Percentiles rank a stretch among this genome's conserved stretches.
These are phyloP conservation scores for Botrytis aclada DNA, from an alignment of 2,329 filamentous ascomycete species.

Conservation along the genomic window DNA sequence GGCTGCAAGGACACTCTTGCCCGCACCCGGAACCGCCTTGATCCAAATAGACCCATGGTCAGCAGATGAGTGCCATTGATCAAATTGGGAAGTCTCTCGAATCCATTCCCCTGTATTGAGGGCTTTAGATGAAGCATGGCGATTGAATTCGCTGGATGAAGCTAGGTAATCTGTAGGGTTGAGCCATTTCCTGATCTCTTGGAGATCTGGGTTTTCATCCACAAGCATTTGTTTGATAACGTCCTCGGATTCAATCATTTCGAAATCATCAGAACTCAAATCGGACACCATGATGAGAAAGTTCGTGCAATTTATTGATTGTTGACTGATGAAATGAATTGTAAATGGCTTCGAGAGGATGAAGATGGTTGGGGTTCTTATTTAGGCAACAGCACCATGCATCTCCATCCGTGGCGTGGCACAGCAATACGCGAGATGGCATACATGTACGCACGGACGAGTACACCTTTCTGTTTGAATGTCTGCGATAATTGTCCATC, in stretches of 20 bases:
- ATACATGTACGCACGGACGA: background rate
- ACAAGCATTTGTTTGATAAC: background rate
- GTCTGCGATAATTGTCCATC: background rate
- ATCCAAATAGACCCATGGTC: slow-evolving; percentile 46
- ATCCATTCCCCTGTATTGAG: slow-evolving; percentile 29
- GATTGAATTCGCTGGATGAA: slow-evolving; percentile 25
- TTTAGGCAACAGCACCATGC: background rate
- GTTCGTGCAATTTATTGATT: too few relatives aligned
- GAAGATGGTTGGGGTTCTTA: background rate
- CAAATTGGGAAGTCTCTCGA: slow-evolving; percentile 24
- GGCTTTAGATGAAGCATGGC: slow-evolving; percentile 25
- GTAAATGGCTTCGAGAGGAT: background rate
- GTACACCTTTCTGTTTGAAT: background rate
- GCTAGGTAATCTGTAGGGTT: slow-evolving; percentile 27
- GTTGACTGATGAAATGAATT: background rate
- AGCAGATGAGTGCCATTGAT: slow-evolving; percentile 24
- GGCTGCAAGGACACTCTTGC: slow-evolving; percentile 45
- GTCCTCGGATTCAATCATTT: background rate
- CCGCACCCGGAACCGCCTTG: slow-evolving; percentile 45
- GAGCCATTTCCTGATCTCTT: slow-evolving; percentile 21
- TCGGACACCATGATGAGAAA: background rate
- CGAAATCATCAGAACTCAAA: background rate
- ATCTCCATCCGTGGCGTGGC: background rate
- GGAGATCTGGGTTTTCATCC: background rate
- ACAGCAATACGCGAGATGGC: background rate